phyloP scores from a whole-genome alignment of 2,329 filamentous ascomycete genomes.

The Trichoderma sp. region DNA sequence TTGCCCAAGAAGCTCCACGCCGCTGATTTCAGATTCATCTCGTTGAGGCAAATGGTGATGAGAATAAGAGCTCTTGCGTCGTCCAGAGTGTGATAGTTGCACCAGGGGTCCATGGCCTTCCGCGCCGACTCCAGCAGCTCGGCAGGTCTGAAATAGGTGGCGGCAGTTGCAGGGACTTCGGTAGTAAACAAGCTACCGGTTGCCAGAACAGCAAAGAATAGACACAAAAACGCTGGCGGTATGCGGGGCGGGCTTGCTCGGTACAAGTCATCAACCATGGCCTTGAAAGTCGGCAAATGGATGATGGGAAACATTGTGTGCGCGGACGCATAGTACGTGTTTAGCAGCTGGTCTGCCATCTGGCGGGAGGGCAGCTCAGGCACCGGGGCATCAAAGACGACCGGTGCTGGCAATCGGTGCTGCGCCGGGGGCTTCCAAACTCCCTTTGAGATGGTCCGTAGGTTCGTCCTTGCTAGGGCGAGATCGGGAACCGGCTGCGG shows the following conservation, averaged over 20 bases:
- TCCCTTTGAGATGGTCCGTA: slow-evolving; percentile 70
- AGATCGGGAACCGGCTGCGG: slow-evolving; percentile 65
- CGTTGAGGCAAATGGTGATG: slow-evolving; percentile 73
- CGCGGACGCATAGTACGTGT: slow-evolving; percentile 70
- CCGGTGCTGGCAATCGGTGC: slow-evolving; percentile 53
- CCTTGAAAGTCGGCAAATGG: slow-evolving; percentile 81
- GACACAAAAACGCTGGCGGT: slow-evolving; percentile 68
- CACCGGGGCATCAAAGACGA: slow-evolving; percentile 50
- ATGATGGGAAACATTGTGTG: slow-evolving; percentile 82
- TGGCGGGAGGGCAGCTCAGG: slow-evolving; percentile 69
- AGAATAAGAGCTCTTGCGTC: slow-evolving; percentile 71
- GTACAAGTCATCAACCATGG: slow-evolving; percentile 75
- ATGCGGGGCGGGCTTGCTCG: slow-evolving; percentile 56
- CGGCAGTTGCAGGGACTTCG: slow-evolving; percentile 49
- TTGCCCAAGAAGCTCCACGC: slow-evolving; percentile 83
- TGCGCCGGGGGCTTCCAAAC: slow-evolving; percentile 75
- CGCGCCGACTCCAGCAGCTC: slow-evolving; percentile 70
- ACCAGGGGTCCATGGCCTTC: slow-evolving; percentile 74
- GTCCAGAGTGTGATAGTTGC: slow-evolving; percentile 71
- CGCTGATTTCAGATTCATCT: slow-evolving; percentile 80
- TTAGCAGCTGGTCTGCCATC: slow-evolving; percentile 67
- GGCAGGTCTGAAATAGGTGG: slow-evolving; percentile 49
- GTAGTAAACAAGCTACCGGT: slow-evolving; percentile 73
- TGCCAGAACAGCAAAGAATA: slow-evolving; percentile 81
- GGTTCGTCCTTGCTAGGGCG: slow-evolving; percentile 66